Conservation (phyloP, 2,329 filamentous ascomycete species). For the Herpotrichia juniperi region DNA sequence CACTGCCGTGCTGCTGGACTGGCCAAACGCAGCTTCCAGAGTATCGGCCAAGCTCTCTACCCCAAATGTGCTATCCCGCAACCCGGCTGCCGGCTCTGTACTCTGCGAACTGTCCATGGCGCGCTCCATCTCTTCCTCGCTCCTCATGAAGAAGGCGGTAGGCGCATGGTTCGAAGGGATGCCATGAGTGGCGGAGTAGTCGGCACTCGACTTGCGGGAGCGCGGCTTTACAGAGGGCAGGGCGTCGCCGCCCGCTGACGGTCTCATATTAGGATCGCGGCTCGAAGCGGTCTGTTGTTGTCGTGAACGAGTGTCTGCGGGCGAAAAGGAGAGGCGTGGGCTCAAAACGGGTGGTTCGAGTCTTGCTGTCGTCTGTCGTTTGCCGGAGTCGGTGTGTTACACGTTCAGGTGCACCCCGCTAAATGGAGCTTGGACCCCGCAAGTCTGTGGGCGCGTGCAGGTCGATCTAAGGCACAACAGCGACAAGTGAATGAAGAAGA, state of each 20-base stretch:
- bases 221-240: constrained; percentile 38
- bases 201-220: constrained; percentile 47
- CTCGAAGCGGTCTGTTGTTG: background rate
- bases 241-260: constrained; percentile 43
- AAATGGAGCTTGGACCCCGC: background rate
- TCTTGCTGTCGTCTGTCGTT: background rate
- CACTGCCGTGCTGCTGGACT: constrained; percentile 21
- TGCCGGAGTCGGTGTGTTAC: constrained; percentile 1
- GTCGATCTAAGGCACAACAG: background rate
- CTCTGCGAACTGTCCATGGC: constrained; percentile 34
- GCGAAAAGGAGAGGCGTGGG: constrained; percentile 46
- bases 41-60: constrained; percentile 64
- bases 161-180: constrained; percentile 48
- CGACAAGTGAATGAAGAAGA: background rate
- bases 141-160: constrained; percentile 66
- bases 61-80: constrained; percentile 58
- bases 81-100: constrained; percentile 17
- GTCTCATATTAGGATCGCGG: constrained; percentile 32
- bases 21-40: constrained; percentile 50
- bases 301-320: constrained; percentile 45
- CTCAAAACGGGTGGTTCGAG: background rate
- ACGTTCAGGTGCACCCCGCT: constrained; percentile 17
- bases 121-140: constrained; percentile 57
- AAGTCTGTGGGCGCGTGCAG: background rate
- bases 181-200: constrained; percentile 21